Base-by-base conservation (phyloP, 257 asterid genomes). In the Ajuga chamaepitys region DNA sequence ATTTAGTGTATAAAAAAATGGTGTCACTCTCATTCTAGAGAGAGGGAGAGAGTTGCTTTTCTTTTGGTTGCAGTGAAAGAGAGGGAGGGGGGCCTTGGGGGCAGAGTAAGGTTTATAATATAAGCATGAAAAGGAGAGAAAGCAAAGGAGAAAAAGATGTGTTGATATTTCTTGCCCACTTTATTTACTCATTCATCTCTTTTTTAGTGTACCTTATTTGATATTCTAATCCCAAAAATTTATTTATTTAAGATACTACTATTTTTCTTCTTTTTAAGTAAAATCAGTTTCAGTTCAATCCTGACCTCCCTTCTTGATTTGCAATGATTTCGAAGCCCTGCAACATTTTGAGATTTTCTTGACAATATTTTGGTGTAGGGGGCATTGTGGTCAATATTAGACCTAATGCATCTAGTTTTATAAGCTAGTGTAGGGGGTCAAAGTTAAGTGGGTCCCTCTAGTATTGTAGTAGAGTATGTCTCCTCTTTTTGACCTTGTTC, bases 51-150 rank as follows among this genome's bases (percentile, higher is more conserved):
- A 47, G 20, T 58, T 75, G 73, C 67, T 66, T 76, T 68, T 53
- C 25, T 67, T 70, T 64, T 70, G 50, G 57, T 64, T 70, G 69
- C 68, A 69, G 70, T 69, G 80, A 55, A 57, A 68, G 79, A 55
- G 75, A 46, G 45, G 13, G 50, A 45, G 14, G 60, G 64, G 62
- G 45, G 24, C 56, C 17, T 44, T 67, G 28, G 37, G 52, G 42
- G 45, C 69, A 53, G 67, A 30, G 30, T 58, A 28, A 26, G 62
- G 26, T 35, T 37, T 58, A 9, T 61, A 37, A 64, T n/a, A 30
- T 57, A 60, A 58, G 30, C 84, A 71, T 79, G 25, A 68, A 79
- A 79, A 79, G 78, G 25, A 79, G 84, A 75, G 84, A 79, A 79
- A 79, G 83, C 65, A 13, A 56, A 37, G 63, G 46, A 53, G 59